Percentiles rank a stretch among this genome's conserved stretches.
Conservation (phyloP, 108 stramenopile genomes). For the Craspedostauros australis region DNA sequence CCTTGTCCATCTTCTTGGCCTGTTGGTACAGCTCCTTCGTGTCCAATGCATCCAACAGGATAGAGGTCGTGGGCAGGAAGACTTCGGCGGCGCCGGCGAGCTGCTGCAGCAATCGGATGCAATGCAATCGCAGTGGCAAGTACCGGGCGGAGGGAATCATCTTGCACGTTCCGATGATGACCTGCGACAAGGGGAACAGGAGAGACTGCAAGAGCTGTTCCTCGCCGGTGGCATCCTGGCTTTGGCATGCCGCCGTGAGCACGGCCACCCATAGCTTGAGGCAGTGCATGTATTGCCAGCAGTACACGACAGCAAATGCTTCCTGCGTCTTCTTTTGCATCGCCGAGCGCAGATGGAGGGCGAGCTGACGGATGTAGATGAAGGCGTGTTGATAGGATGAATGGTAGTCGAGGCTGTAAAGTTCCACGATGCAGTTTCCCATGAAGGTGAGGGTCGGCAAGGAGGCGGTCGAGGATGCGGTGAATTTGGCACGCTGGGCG, state of each 20-base stretch:
- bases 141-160: constrained; percentile 74
- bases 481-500: constrained; percentile 86
- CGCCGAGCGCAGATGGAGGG: constrained; percentile 90
- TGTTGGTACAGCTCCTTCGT: constrained; percentile 77
- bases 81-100: constrained; percentile 81
- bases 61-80: constrained; percentile 85
- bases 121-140: constrained; percentile 89
- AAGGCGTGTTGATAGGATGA: constrained; percentile 97
- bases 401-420: constrained; percentile 88
- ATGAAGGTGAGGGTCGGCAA: constrained; percentile 85
- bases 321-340: constrained; percentile 87
- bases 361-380: constrained; percentile 96
- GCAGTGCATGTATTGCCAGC: constrained; percentile 96
- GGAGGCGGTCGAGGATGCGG: constrained; percentile 48
- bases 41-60: constrained; percentile 81
- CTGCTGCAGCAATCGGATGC: constrained; percentile 86
- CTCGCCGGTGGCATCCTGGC: constrained; percentile 26
- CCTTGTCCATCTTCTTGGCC: constrained; percentile 48
- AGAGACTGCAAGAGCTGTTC: constrained; percentile 72
- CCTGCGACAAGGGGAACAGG: constrained; percentile 83
- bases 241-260: constrained; percentile 59
- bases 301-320: constrained; percentile 69
- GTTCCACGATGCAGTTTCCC: constrained; percentile 93
- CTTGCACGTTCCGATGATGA: constrained; percentile 75
- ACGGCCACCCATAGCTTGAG: constrained; percentile 93